A percentile compares a stretch with the other conserved stretches of the same genome.
phyloP scores from a whole-genome alignment of 495 filamentous ascomycete genomes.

The Penicillium mononematosum region DNA sequence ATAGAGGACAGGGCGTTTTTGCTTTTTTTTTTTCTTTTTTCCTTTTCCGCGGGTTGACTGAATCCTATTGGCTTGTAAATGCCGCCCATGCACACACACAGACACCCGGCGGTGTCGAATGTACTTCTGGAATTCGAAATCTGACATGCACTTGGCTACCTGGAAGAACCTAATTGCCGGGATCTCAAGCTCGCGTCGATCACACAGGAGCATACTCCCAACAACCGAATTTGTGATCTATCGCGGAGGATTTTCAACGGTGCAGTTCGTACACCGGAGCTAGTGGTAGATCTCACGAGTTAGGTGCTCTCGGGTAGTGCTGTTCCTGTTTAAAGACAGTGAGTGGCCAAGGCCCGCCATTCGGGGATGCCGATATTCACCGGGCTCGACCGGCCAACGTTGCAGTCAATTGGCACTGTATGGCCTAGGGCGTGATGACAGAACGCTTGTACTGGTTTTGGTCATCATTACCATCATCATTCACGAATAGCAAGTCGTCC shows the following conservation, averaged over 20 bases:
- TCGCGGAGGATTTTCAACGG: constrained; percentile 31
- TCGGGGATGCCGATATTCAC: background rate
- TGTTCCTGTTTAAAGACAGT: background rate
- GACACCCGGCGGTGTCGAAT: constrained; percentile 2
- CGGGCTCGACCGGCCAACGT: background rate
- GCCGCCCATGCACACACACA: constrained; percentile 3
- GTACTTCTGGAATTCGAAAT: constrained; percentile 1
- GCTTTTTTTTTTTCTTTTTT: background rate
- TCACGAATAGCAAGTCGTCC: background rate
- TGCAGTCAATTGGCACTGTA: background rate
- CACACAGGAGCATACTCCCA: background rate
- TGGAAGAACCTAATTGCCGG: background rate
- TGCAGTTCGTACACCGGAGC: constrained; percentile 7
- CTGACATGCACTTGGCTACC: background rate
- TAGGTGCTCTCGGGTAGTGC: background rate
- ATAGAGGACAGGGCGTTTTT: constrained; percentile 15
- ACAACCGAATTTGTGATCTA: constrained; percentile 16
- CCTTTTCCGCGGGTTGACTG: constrained; percentile 4
- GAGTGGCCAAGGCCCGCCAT: background rate
- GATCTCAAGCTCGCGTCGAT: constrained; percentile 9
- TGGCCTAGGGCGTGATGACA: background rate
- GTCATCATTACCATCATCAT: background rate
- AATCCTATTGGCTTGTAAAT: constrained; percentile 5
- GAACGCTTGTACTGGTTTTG: background rate
- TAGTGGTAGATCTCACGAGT: constrained; percentile 11